Evolutionary conservation across 352 stramenopile species (phyloP).

Genomic region (Globisporangium yorkense): DNA sequence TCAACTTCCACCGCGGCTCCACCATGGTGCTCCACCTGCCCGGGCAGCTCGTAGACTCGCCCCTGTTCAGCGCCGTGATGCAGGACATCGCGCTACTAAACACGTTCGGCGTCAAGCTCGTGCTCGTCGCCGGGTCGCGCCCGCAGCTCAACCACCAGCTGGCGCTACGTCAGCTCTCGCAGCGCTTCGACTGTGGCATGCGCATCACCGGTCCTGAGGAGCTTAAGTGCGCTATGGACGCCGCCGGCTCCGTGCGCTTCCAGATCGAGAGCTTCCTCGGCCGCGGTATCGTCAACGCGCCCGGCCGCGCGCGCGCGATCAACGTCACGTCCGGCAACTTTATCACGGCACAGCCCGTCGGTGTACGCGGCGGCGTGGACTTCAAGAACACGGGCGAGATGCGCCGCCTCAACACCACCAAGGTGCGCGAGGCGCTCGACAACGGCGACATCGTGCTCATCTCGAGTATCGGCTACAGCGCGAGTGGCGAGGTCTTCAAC

Average conservation of each 20-base stretch:
- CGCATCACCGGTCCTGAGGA: slow-evolving; percentile 91
- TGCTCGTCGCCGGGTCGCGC: slow-evolving; percentile 94
- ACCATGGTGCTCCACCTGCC: slow-evolving; percentile 96
- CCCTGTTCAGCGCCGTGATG: slow-evolving; percentile 91
- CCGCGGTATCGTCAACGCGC: slow-evolving; percentile 81
- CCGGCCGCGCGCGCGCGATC: slow-evolving; percentile 57
- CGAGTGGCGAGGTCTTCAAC: slow-evolving; percentile 92
- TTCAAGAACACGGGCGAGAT: slow-evolving; percentile 93
- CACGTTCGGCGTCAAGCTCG: slow-evolving; percentile 92
- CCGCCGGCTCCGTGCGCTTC: slow-evolving; percentile 87
- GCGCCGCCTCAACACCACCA: slow-evolving; percentile 88
- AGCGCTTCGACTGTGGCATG: slow-evolving; percentile 74
- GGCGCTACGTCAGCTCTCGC: slow-evolving; percentile 48
- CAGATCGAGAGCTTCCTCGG: slow-evolving; percentile 86
- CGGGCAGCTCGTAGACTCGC: slow-evolving; percentile 90
- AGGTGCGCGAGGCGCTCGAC: slow-evolving; percentile 90
- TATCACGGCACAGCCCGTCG: slow-evolving; percentile 90
- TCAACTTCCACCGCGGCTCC: slow-evolving; percentile 94
- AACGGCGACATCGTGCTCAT: slow-evolving; percentile 95
- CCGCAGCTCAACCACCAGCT: slow-evolving; percentile 94
- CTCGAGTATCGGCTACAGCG: slow-evolving; percentile 94
- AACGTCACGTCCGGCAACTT: slow-evolving; percentile 97
- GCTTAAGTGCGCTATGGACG: slow-evolving; percentile 93
- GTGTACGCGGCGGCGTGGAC: slow-evolving; percentile 82
- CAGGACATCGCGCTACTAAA: slow-evolving; percentile 95